Evolutionary conservation across 805 yeast species (phyloP).

Genomic region (Yamadazyma phyllophila): DNA sequence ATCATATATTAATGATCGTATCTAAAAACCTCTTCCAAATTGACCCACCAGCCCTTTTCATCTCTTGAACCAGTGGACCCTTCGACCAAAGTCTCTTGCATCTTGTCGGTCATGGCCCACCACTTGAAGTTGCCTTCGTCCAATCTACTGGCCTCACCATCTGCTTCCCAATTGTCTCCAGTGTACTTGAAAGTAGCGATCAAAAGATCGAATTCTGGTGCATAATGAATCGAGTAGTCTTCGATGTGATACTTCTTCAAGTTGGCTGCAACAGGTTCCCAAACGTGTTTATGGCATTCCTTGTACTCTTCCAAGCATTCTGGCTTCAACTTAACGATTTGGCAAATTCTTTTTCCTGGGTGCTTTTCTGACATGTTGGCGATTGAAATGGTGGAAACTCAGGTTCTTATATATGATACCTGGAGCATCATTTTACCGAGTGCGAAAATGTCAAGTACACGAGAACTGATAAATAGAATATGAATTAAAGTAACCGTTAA

Average conservation of each 20-base stretch:
- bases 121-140: slow-evolving; percentile 38
- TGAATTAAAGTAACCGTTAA: background rate
- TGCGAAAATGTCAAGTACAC: background rate
- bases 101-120: slow-evolving; percentile 40
- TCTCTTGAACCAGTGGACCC: slow-evolving; percentile 38
- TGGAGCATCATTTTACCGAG: background rate
- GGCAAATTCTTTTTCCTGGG: slow-evolving; percentile 39
- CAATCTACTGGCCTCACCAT: slow-evolving; percentile 27
- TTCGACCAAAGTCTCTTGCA: slow-evolving; percentile 38
- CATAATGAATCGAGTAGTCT: slow-evolving; percentile 40
- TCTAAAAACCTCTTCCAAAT: slow-evolving; percentile 38
- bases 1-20: slow-evolving; percentile 19
- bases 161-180: slow-evolving; percentile 37
- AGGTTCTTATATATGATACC: background rate
- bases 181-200: slow-evolving; percentile 38
- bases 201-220: slow-evolving; percentile 26
- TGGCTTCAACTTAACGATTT: slow-evolving; percentile 37
- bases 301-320: slow-evolving; percentile 38
- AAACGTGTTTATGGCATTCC: slow-evolving; percentile 27
- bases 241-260: slow-evolving; percentile 35
- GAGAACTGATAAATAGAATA: background rate
- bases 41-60: slow-evolving; percentile 39
- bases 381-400: slow-evolving; percentile 32
- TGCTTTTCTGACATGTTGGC: slow-evolving; percentile 24
- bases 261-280: slow-evolving; percentile 29